Evolutionary conservation across 345 rosid species (phyloP).

Genomic region (Pseudoturritis turrita): DNA sequence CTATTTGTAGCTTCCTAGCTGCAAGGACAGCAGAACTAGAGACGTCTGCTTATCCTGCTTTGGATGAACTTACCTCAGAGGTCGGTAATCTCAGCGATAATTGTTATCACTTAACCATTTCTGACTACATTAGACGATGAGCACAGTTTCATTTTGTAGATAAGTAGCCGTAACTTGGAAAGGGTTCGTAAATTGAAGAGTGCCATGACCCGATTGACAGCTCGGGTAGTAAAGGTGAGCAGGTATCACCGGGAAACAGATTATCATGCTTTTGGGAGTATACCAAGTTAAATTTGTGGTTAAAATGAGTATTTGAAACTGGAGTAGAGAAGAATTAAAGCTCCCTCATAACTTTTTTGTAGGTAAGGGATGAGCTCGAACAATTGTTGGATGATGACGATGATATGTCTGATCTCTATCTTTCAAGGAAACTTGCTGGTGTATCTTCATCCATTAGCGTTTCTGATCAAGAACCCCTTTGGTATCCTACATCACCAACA

Average conservation of each 20-base stretch:
- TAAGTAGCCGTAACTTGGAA: constrained; percentile 89
- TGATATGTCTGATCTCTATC: constrained; percentile 90
- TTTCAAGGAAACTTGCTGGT: constrained; percentile 77
- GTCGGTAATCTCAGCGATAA: constrained; percentile 18
- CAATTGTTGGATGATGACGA: constrained; percentile 89
- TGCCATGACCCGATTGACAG: constrained; percentile 82
- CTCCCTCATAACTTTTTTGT: not conserved
- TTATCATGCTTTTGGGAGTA: no score
- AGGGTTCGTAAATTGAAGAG: constrained; percentile 91
- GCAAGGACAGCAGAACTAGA: constrained; percentile 83
- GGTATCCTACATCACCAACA: constrained; percentile 82
- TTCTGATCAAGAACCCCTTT: constrained; percentile 58
- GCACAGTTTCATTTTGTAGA: constrained; percentile 35
- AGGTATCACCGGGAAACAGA: not conserved
- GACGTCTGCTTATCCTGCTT: constrained; percentile 82
- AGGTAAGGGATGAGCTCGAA: constrained; percentile 96
- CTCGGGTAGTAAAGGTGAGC: constrained; percentile 80
- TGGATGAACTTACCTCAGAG: constrained; percentile 85
- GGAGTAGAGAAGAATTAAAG: not conserved
- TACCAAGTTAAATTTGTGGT: not conserved
- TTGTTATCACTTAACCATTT: not conserved
- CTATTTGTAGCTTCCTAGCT: constrained; percentile 80
- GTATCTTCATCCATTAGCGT: constrained; percentile 60
- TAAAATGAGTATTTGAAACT: not conserved
- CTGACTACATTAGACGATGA: not conserved